Percentiles rank a stretch among this genome's conserved stretches.
phyloP scores from a whole-genome alignment of 192 early-diverging fungal genomes.

The Gorgonomyces haynaldii region DNA sequence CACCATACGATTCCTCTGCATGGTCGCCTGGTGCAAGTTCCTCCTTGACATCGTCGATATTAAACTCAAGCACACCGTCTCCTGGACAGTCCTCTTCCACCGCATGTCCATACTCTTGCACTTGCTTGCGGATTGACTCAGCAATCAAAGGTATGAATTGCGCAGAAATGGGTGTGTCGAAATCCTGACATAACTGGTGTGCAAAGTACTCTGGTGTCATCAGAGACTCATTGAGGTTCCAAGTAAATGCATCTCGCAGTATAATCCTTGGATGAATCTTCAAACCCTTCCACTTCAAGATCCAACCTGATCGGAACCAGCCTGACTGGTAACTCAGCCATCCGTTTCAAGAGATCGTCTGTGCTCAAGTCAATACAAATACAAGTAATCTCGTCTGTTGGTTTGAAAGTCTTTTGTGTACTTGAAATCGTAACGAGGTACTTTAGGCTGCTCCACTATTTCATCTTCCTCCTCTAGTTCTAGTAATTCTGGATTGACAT shows the following conservation, averaged over 20 bases:
- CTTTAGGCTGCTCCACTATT: no score
- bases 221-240: constrained; percentile 14
- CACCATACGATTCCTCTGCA: constrained; percentile 11
- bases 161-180: not conserved
- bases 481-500: no score
- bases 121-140: constrained; percentile 61
- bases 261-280: not conserved
- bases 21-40: not conserved
- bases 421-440: no score
- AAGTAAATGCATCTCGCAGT: not conserved
- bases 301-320: no score
- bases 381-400: no score
- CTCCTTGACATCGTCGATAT: not conserved
- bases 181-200: constrained; percentile 1
- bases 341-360: no score
- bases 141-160: constrained; percentile 56
- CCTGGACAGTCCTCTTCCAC: constrained; percentile 19
- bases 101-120: constrained; percentile 30
- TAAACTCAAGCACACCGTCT: not conserved
- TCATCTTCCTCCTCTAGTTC: no score
- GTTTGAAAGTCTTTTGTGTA: no score
- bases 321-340: no score
- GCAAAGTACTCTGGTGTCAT: constrained; percentile 31
- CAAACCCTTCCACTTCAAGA: no score
- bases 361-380: no score